These are phyloP conservation scores for Pythium dissotocum DNA, from an alignment of 352 stramenopile species.

Conservation along the genomic window DNA sequence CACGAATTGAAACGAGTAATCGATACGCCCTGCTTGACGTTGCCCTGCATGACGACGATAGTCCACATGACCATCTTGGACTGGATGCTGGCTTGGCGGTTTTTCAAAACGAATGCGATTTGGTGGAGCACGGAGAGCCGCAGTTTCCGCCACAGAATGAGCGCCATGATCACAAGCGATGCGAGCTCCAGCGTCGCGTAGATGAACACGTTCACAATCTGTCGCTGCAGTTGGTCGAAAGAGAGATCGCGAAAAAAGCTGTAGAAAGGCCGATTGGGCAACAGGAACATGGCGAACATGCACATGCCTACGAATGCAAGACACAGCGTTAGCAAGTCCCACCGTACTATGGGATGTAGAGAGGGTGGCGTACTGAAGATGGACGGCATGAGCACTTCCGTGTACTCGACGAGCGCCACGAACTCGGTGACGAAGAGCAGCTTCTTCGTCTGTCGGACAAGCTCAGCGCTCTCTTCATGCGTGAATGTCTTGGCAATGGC, in stretches of 20 bases:
- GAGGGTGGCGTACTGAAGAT: conserved; percentile 25
- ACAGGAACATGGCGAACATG: conserved; percentile 25
- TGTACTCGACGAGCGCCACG: conserved; percentile 32
- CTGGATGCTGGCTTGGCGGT: neutral
- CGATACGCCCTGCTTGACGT: neutral
- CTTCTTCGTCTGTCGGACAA: conserved; percentile 17
- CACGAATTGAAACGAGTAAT: neutral
- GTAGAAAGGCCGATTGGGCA: conserved; percentile 33
- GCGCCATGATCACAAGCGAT: neutral
- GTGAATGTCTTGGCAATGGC: too few species aligned
- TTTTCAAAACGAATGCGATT: neutral
- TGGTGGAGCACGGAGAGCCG: neutral
- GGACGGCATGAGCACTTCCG: conserved; percentile 34
- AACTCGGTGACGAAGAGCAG: conserved; percentile 37
- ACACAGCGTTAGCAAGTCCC: neutral
- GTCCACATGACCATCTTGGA: neutral
- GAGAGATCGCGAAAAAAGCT: conserved; percentile 24
- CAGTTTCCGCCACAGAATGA: neutral
- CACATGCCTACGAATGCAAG: neutral
- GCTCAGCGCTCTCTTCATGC: neutral
- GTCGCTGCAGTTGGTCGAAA: neutral
- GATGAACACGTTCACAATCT: conserved; percentile 2
- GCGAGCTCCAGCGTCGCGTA: conserved; percentile 18
- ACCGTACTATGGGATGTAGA: too few species aligned
- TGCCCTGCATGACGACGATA: neutral